Conservation (phyloP, 179 eudicot genomes). For the Silene coronaria region DNA sequence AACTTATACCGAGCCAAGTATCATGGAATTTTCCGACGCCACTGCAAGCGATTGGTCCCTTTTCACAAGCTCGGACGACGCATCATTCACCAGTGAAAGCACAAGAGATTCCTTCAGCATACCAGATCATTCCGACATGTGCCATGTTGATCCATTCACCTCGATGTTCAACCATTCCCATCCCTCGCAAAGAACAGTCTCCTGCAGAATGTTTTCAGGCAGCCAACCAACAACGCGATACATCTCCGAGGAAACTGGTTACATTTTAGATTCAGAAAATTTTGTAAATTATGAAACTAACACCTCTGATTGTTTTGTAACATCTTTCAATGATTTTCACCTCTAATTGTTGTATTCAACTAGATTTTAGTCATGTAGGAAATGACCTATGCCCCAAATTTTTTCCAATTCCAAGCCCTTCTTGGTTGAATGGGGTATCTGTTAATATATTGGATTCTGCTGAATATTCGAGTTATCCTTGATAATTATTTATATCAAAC, state of each 20-base stretch:
- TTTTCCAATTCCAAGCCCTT: slow-evolving; percentile 34
- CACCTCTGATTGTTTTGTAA: slow-evolving; percentile 25
- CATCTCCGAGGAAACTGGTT: slow-evolving; percentile 45
- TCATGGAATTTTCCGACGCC: slow-evolving; percentile 52
- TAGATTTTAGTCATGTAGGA: slow-evolving; percentile 21
- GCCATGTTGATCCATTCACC: slow-evolving; percentile 49
- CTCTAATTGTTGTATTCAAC: slow-evolving; percentile 19
- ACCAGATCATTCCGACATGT: slow-evolving; percentile 46
- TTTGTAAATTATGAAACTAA: slow-evolving; percentile 38
- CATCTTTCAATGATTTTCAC: slow-evolving; percentile 31
- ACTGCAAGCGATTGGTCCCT: slow-evolving; percentile 85
- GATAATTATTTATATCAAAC: slow-evolving; percentile 9
- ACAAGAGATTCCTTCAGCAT: slow-evolving; percentile 85
- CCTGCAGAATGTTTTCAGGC: slow-evolving; percentile 60
- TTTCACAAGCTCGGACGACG: slow-evolving; percentile 94
- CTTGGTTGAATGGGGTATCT: slow-evolving; percentile 49
- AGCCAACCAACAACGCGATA: slow-evolving; percentile 48
- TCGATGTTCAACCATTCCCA: slow-evolving; percentile 45
- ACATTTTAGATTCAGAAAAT: slow-evolving; percentile 38
- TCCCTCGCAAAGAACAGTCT: slow-evolving; percentile 42
- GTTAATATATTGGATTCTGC: slow-evolving; percentile 37
- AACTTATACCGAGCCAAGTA: slow-evolving; percentile 30
- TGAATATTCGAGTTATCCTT: slow-evolving; percentile 15
- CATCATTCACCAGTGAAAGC: slow-evolving; percentile 93
- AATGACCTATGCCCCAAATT: slow-evolving; percentile 33